phyloP scores from a whole-genome alignment of 192 early-diverging fungal genomes.

The Entomortierella parvispora region DNA sequence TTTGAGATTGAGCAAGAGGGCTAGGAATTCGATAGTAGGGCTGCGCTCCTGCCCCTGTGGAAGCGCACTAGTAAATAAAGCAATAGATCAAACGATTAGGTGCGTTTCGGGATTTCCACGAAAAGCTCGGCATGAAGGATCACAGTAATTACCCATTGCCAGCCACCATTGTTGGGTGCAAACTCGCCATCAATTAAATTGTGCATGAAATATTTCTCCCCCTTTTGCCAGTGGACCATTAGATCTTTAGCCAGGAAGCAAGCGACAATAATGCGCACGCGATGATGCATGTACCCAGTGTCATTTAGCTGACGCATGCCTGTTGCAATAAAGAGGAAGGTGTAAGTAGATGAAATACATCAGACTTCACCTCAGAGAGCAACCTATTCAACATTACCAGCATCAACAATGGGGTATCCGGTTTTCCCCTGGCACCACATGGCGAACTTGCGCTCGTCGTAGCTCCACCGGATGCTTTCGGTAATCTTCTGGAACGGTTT shows the following conservation, averaged over 20 bases:
- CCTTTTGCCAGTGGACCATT: conserved; percentile 73
- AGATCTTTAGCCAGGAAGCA: conserved; percentile 61
- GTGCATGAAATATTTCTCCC: conserved; percentile 74
- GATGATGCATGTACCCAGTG: conserved; percentile 73
- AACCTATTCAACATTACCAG: conserved; percentile 45
- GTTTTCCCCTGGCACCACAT: conserved; percentile 74
- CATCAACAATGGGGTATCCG: conserved; percentile 74
- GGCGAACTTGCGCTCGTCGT: conserved; percentile 55
- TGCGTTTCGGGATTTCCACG: too few relatives aligned
- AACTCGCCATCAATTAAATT: conserved; percentile 76
- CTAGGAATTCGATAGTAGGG: conserved; percentile 79
- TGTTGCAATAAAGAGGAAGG: too few relatives aligned
- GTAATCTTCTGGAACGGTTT: conserved; percentile 62
- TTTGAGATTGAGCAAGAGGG: conserved; percentile 51
- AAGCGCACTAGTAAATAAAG: conserved; percentile 54
- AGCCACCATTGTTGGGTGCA: conserved; percentile 76
- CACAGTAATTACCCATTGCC: conserved; percentile 64
- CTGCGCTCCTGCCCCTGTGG: conserved; percentile 73
- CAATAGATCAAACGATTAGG: conserved; percentile 7
- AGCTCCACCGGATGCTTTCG: conserved; percentile 63
- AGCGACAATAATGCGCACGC: conserved; percentile 68
- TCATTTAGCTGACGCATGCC: conserved; percentile 70
- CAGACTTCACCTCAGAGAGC: not conserved
- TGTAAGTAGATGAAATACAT: not conserved
- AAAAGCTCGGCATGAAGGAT: too few relatives aligned